phyloP scores from a whole-genome alignment of 768 basidiomycete species.

The Psilocybe azurescens region DNA sequence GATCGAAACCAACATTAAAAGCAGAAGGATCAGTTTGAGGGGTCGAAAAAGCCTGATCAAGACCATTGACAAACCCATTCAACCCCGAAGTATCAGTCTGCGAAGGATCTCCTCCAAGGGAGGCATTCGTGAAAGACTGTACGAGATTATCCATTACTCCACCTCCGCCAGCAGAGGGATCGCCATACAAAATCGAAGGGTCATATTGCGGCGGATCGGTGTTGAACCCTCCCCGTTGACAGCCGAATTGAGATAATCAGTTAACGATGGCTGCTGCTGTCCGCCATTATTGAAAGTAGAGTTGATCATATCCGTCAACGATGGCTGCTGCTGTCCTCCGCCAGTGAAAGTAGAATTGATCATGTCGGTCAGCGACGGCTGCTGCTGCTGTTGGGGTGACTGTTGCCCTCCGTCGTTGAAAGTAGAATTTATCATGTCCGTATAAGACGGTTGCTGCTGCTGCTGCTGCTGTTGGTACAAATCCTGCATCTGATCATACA shows the following conservation, averaged over 20 bases:
- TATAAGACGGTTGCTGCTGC: constrained; percentile 10
- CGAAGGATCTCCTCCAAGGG: constrained; percentile 7
- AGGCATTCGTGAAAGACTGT: constrained; percentile 14
- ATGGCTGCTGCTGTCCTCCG: constrained; percentile 3
- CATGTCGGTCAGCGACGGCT: constrained; percentile 9
- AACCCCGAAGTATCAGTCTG: constrained; percentile 18
- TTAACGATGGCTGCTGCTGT: not conserved
- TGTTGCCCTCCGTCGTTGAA: constrained; percentile 4
- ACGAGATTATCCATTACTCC: constrained; percentile 8
- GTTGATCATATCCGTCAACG: not conserved
- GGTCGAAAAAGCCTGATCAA: constrained; percentile 9
- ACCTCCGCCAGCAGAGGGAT: constrained; percentile 5
- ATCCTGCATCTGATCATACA: constrained; percentile 3
- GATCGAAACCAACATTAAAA: constrained; percentile 4
- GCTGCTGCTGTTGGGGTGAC: not conserved
- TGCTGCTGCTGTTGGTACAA: constrained; percentile 1
- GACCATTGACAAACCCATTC: constrained; percentile 12
- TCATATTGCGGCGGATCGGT: constrained; percentile 12
- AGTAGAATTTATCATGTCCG: constrained; percentile 9
- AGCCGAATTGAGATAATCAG: not conserved
- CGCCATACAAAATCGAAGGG: constrained; percentile 10
- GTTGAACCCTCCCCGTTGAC: not conserved
- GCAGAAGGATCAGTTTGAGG: constrained; percentile 2
- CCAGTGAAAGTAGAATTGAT: constrained; percentile 4
- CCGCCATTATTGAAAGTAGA: not conserved